phyloP scores from a whole-genome alignment of 768 basidiomycete genomes.

The Plicaturopsis crispa region DNA sequence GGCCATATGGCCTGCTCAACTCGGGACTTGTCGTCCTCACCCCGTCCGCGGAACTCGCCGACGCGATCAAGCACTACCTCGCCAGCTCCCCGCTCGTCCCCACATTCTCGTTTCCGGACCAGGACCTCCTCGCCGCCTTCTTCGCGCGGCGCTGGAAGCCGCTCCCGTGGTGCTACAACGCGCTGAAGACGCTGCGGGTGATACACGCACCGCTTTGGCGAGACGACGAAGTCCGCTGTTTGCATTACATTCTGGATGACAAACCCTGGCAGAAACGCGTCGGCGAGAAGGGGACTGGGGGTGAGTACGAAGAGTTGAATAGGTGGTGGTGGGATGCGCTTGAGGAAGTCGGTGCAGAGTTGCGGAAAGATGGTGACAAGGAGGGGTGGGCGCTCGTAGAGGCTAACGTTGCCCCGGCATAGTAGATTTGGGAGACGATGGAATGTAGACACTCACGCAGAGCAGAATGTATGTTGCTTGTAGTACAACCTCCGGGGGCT shows the following conservation, averaged over 20 bases:
- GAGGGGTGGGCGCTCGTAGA: conserved; percentile 44
- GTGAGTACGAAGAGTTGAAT: conserved; percentile 47
- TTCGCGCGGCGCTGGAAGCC: conserved; percentile 78
- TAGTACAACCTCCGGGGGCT: no score
- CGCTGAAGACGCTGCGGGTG: conserved; percentile 75
- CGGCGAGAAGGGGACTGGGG: conserved; percentile 28
- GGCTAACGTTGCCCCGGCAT: conserved; percentile 34
- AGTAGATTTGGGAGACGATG: conserved; percentile 7
- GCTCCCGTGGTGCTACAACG: conserved; percentile 86
- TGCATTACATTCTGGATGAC: conserved; percentile 82
- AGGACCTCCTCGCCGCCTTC: conserved; percentile 79
- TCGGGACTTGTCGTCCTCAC: conserved; percentile 82
- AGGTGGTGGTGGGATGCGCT: conserved; percentile 80
- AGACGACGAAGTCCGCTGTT: conserved; percentile 77
- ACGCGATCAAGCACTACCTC: conserved; percentile 50
- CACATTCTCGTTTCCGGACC: conserved; percentile 77
- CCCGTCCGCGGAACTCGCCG: conserved; percentile 55
- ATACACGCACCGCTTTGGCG: conserved; percentile 75
- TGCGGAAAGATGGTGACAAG: conserved; percentile 34
- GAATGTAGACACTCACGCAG: no score
- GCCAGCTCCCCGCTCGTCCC: conserved; percentile 43
- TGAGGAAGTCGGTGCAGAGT: conserved; percentile 31
- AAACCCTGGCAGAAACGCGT: conserved; percentile 76
- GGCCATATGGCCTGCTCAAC: conserved; percentile 81
- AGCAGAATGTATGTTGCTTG: no score